Conservation (phyloP, 768 basidiomycete genomes). For the Lentinula raphanica region DNA sequence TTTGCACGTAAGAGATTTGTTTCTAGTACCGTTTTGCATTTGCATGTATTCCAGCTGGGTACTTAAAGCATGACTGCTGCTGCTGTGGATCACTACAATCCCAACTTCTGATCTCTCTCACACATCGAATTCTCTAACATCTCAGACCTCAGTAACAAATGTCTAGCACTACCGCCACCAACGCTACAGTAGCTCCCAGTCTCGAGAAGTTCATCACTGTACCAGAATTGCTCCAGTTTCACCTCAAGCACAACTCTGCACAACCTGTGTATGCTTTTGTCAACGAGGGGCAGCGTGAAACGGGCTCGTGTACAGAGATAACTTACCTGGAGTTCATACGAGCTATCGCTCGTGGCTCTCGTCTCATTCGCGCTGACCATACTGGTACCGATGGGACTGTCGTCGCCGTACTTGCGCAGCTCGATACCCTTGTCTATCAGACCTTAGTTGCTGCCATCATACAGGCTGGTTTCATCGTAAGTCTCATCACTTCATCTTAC, state of each 20-base stretch:
- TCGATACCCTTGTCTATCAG: conserved; percentile 24
- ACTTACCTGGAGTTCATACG: conserved; percentile 21
- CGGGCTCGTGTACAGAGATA: conserved; percentile 16
- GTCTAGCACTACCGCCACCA: conserved; percentile 6
- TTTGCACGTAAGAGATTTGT: not conserved
- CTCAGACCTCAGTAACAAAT: not conserved
- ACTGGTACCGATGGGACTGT: conserved; percentile 17
- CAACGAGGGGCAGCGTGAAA: not conserved
- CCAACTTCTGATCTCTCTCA: not conserved
- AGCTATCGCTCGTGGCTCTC: conserved; percentile 25
- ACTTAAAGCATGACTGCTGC: too few relatives aligned
- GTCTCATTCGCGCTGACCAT: conserved; percentile 13
- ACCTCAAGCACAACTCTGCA: conserved; percentile 27
- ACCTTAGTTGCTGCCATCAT: conserved; percentile 20
- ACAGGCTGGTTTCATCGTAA: conserved; percentile 23
- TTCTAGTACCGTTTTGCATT: not conserved
- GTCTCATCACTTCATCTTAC: conserved; percentile 17
- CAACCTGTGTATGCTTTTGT: conserved; percentile 25
- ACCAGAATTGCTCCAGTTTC: conserved; percentile 28
- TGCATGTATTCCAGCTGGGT: too few relatives aligned
- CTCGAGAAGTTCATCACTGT: conserved; percentile 17
- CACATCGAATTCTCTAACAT: not conserved
- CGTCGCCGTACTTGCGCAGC: conserved; percentile 26
- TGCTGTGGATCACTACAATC: too few relatives aligned
- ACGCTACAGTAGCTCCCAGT: not conserved